Evolutionary conservation across 139 green algal genomes (phyloP).

Genomic region (Zygnema circumcarinatum): DNA sequence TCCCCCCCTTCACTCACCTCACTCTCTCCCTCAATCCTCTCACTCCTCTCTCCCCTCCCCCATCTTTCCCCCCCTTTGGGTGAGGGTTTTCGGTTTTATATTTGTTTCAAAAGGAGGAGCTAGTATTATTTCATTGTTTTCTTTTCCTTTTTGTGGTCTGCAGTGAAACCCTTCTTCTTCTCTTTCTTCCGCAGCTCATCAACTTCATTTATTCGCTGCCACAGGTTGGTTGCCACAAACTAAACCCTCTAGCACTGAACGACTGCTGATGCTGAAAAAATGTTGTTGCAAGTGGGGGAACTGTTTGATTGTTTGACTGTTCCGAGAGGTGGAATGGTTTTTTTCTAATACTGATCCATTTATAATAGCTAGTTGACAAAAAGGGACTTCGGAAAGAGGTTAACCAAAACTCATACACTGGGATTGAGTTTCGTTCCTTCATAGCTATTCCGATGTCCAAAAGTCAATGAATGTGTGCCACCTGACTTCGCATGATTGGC

Average conservation of each 20-base stretch:
- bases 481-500: no score
- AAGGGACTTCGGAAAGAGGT: no score
- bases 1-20: background rate
- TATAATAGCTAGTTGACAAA: no score
- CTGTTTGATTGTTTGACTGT: slow-evolving; percentile 15
- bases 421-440: no score
- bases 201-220: slow-evolving; percentile 98
- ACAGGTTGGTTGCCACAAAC: slow-evolving; percentile 71
- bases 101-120: background rate
- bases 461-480: no score
- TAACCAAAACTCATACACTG: no score
- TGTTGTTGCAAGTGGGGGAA: slow-evolving; percentile 25
- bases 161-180: slow-evolving; percentile 93
- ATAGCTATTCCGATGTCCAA: no score
- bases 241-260: slow-evolving; percentile 3
- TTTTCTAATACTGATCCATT: slow-evolving; percentile 19
- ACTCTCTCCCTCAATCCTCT: background rate
- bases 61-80: background rate
- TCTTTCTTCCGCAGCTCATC: slow-evolving; percentile 93
- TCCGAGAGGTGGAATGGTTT: slow-evolving; percentile 6
- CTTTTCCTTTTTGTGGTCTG: no score
- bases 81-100: background rate
- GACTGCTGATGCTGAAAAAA: slow-evolving; percentile 6
- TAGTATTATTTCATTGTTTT: background rate
- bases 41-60: slow-evolving; percentile 2